These are phyloP conservation scores for Phyllosticta citrichinensis DNA, from an alignment of 2,329 filamentous ascomycete genomes.

Conservation along the genomic window DNA sequence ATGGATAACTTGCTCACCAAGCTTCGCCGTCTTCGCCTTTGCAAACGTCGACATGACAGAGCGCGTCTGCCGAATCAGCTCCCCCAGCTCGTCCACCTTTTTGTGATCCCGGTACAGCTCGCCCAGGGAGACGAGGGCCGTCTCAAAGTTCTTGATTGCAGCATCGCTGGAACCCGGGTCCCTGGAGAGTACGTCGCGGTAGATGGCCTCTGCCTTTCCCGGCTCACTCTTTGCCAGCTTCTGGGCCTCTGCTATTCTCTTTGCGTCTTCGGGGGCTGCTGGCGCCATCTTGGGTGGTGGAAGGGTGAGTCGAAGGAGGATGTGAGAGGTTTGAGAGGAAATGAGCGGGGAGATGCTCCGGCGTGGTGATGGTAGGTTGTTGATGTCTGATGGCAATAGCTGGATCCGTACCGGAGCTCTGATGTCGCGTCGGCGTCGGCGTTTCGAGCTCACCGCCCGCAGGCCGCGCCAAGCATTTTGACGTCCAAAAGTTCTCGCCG, in stretches of 20 bases:
- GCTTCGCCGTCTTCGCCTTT: constrained; percentile 96
- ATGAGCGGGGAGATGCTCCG: background rate
- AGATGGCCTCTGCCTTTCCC: constrained; percentile 73
- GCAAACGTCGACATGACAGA: constrained; percentile 91
- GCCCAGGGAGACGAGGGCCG: constrained; percentile 75
- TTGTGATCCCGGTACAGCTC: constrained; percentile 87
- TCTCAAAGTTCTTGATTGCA: constrained; percentile 84
- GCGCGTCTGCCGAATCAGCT: constrained; percentile 81
- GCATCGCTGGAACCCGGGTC: constrained; percentile 76
- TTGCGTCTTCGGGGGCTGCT: constrained; percentile 36
- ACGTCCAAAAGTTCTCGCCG: constrained; percentile 10
- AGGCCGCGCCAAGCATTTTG: background rate
- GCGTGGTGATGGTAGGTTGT: background rate
- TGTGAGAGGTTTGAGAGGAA: constrained; percentile 1
- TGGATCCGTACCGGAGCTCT: constrained; percentile 4
- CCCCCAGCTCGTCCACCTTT: constrained; percentile 72
- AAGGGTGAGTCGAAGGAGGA: background rate
- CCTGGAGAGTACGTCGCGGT: constrained; percentile 81
- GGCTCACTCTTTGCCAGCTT: constrained; percentile 72
- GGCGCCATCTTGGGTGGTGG: constrained; percentile 13
- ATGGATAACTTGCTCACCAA: constrained; percentile 52
- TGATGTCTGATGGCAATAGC: constrained; percentile 7
- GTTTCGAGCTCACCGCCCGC: constrained; percentile 3
- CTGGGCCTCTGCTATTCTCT: constrained; percentile 80
- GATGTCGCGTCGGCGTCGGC: constrained; percentile 7